A percentile compares a stretch with the other conserved stretches of the same genome.
Conservation (phyloP, 2,329 filamentous ascomycete species). For the Fusarium sp. region DNA sequence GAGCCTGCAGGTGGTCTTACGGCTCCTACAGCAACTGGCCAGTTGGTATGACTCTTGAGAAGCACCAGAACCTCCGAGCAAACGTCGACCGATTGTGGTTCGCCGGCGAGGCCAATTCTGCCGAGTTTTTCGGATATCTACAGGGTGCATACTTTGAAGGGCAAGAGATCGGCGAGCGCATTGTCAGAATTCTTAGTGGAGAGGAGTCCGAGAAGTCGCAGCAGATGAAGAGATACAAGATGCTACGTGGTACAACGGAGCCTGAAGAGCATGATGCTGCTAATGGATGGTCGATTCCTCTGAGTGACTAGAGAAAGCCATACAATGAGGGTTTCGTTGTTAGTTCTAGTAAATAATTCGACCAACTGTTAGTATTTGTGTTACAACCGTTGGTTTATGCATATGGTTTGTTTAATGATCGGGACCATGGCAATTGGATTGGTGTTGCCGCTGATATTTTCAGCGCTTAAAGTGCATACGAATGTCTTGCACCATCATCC, state of each 20-base stretch:
- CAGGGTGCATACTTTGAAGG: slow-evolving; percentile 75
- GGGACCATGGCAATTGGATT: no score
- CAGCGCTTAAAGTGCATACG: no score
- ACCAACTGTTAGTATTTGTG: no score
- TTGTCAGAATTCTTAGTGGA: slow-evolving; percentile 50
- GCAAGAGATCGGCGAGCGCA: slow-evolving; percentile 60
- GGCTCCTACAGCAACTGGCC: slow-evolving; percentile 81
- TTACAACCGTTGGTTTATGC: no score
- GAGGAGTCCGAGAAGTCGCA: slow-evolving; percentile 13
- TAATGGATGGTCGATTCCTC: slow-evolving; percentile 20
- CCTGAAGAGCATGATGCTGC: slow-evolving; percentile 16
- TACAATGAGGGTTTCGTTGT: no score
- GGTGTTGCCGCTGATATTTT: no score
- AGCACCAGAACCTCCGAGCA: slow-evolving; percentile 78
- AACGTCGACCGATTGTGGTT: slow-evolving; percentile 76
- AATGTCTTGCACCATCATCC: no score
- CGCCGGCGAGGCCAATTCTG: slow-evolving; percentile 72
- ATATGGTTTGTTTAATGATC: no score
- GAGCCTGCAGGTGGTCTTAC: slow-evolving; percentile 61
- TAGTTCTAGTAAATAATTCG: no score
- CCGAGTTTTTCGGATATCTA: slow-evolving; percentile 76
- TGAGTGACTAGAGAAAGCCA: background rate
- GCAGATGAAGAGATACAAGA: slow-evolving; percentile 21
- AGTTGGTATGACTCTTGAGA: slow-evolving; percentile 72
- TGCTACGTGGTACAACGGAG: slow-evolving; percentile 17